A percentile compares a stretch with the other conserved stretches of the same genome.
Evolutionary conservation across 2,329 filamentous ascomycete species (phyloP).

Genomic region (Fusarium miscanthi): DNA sequence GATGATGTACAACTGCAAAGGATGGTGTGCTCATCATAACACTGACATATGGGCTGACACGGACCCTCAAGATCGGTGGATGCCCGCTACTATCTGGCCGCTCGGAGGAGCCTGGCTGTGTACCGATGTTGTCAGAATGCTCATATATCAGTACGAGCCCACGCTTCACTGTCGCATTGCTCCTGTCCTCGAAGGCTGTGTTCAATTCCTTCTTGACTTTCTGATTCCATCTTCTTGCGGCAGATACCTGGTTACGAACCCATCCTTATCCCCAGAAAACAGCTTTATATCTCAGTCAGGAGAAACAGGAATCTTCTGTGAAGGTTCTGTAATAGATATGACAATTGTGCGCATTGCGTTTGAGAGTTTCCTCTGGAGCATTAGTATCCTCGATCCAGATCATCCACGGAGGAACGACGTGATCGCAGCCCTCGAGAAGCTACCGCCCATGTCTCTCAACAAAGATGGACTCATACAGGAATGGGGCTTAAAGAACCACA

Average conservation of each 20-base stretch:
- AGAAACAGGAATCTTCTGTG: slow-evolving; percentile 36
- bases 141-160: slow-evolving; percentile 37
- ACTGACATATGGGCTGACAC: slow-evolving; percentile 55
- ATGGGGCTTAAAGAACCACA: slow-evolving; percentile 52
- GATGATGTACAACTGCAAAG: slow-evolving; percentile 52
- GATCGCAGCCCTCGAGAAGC: not conserved
- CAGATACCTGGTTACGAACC: slow-evolving; percentile 41
- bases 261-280: slow-evolving; percentile 44
- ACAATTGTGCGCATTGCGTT: slow-evolving; percentile 36
- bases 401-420: slow-evolving; percentile 5
- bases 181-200: slow-evolving; percentile 50
- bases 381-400: slow-evolving; percentile 16
- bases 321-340: slow-evolving; percentile 44
- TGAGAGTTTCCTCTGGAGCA: slow-evolving; percentile 36
- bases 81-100: slow-evolving; percentile 44
- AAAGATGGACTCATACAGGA: slow-evolving; percentile 50
- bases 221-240: slow-evolving; percentile 47
- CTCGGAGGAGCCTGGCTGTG: slow-evolving; percentile 44
- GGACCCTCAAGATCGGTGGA: slow-evolving; percentile 50
- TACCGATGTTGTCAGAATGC: slow-evolving; percentile 39
- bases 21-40: slow-evolving; percentile 54
- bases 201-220: slow-evolving; percentile 54
- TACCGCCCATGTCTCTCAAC: slow-evolving; percentile 31
- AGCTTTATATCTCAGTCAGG: slow-evolving; percentile 27
- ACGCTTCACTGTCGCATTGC: slow-evolving; percentile 34